Evolutionary conservation across 108 stramenopile species (phyloP), one percentile per base, ranked within the genome.

Genomic region (Cyclotella atomus): DNA sequence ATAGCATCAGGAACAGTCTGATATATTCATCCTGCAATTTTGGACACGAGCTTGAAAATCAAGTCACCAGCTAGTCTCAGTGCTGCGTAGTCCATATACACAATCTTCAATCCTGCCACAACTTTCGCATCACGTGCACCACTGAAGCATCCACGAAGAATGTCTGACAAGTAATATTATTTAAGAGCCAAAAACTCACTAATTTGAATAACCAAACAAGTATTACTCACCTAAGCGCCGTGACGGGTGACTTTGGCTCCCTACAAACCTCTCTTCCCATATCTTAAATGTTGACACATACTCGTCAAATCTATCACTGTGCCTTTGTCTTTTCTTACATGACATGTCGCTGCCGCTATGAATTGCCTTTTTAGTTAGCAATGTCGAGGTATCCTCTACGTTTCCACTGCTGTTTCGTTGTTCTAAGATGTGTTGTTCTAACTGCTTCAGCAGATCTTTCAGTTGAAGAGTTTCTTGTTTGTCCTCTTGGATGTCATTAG

Each of bases 81-180:
- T 3, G 89, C 91, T 0, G 73, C 43, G 61, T 92, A 91, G 64
- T 91, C 92, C 67, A 84, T 76, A 81, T 94, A 96, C 15, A 92
- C 87, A 32, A 94, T 86, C 27, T 82, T 83, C 34, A 96, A 80
- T 16, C 92, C 92, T 23, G 81, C 79, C 3, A 94, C 90, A 24
- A 94, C 86, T 20, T 73, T 71, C 35, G 65, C 69, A 65, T 91
- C 92, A 30, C 84, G 77, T 20, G 89, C 90, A 0, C 95, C 95
- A 19, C 81, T 83, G 71, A 92, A 94, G 56, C 91, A 93, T 6
- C 95, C 95, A 45, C 73, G 83, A 19, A 96, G 69, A 35, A 96
- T 87, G 24, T 90, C 86, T 45, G 88, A n/a, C 20, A 23, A 52
- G 21, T 2, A 3, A 23, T 10, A n/a, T 1, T 23, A n/a, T 10